Evolutionary conservation across 176 grass and related monocot genomes (phyloP).

Genomic region (Carex myosuroides): DNA sequence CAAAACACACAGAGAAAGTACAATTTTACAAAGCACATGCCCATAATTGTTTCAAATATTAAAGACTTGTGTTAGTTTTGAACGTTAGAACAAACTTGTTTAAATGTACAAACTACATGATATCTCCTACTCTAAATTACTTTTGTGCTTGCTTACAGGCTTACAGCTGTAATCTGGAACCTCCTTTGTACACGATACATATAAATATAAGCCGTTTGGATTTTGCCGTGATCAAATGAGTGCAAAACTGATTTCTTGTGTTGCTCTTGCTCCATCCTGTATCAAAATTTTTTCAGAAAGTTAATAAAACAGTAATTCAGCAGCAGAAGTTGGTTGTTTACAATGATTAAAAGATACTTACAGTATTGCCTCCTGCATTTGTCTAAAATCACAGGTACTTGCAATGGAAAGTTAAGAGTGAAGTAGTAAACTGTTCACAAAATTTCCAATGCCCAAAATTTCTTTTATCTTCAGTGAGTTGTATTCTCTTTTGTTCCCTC

Average conservation of each 20-base stretch:
- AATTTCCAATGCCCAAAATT: constrained; percentile 5
- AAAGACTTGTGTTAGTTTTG: background rate
- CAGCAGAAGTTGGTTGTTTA: background rate
- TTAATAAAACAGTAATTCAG: background rate
- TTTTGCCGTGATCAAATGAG: background rate
- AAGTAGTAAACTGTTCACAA: background rate
- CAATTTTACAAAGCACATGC: background rate
- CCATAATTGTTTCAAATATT: background rate
- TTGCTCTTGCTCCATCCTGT: background rate
- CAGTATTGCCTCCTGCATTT: background rate
- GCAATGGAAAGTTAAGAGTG: background rate
- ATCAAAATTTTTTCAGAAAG: background rate
- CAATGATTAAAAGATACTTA: constrained; percentile 12
- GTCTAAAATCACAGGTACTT: background rate
- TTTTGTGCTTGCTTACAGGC: background rate
- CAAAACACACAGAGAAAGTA: background rate
- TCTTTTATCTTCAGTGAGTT: background rate
- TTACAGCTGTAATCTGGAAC: background rate
- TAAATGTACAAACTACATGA: background rate
- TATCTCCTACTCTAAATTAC: background rate
- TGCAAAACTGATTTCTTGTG: background rate
- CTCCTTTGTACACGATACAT: background rate
- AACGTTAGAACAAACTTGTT: background rate
- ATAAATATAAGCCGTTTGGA: background rate
- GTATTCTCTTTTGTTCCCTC: background rate